Evolutionary conservation across 495 filamentous ascomycete genomes (phyloP), one percentile per base, ranked within the genome.

Genomic region (Trichoderma reesei): DNA sequence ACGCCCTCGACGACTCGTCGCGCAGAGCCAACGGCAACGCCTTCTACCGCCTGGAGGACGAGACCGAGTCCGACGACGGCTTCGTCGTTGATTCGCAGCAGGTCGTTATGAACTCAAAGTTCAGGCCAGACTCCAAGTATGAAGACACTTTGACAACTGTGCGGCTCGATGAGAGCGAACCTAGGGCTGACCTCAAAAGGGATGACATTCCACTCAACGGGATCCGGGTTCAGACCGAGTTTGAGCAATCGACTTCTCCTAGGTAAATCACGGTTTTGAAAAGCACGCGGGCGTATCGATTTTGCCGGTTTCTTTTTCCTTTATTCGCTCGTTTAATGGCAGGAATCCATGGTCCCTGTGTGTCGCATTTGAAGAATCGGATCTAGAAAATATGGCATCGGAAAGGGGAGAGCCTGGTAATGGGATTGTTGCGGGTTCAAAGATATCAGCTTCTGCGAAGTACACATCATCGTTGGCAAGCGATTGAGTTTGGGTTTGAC

Each of bases 141-240:
- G 33, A 46, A 42, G 4, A 63, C n/a, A 56, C 51, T 56, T 11
- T n/a, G n/a, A 34, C 31, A 34, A 44, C 11, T 7, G 5, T 34
- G 5, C 39, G 38, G 61, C 26, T 31, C 9, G 26, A 26, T 26
- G 26, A 26, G 26, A 1, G 31, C 11, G 38, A 63, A 3, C 31
- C 20, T 9, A 13, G 13, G 61, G 38, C 38, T 42, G 41, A 46
- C 38, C 16, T 31, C 0, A 63, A n/a, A 34, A 44, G 41, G 41
- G 61, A 63, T 14, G 61, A 63, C 13, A 63, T 63, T 31, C 61
- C 61, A 1, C 20, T 63, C 5, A 7, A 46, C 38, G 41, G 61
- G n/a, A 63, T 63, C n/a, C 61, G 61, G 18, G 61, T 63, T 11
- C 39, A 63, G 41, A 63, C 37, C 9, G 38, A 41, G 41, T 63